These are phyloP conservation scores for Diatrype stigma DNA, from an alignment of 2,329 filamentous ascomycete genomes.

Conservation along the genomic window DNA sequence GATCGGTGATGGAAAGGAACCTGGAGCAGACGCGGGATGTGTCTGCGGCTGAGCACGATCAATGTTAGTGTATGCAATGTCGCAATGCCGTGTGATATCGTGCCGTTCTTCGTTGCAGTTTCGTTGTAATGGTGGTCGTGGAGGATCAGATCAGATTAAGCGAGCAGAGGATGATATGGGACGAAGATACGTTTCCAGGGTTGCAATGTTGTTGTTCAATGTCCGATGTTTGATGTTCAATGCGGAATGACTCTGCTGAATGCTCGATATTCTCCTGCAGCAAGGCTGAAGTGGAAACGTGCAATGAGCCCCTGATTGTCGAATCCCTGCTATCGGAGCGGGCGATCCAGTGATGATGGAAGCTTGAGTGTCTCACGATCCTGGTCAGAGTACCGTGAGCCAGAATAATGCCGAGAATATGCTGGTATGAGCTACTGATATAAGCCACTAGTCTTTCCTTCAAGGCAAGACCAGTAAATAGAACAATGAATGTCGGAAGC, in stretches of 20 bases:
- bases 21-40: no score
- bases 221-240: not conserved
- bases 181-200: no score
- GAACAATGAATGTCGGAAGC: not conserved
- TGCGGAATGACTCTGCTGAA: no score
- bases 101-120: no score
- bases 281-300: constrained; percentile 8
- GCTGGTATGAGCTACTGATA: not conserved
- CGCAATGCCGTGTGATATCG: no score
- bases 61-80: no score
- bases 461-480: not conserved
- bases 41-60: no score
- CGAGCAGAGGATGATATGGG: no score
- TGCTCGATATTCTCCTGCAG: constrained; percentile 7
- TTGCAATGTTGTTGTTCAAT: not conserved
- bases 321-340: constrained; percentile 6
- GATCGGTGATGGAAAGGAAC: no score
- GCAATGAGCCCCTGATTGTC: constrained; percentile 16
- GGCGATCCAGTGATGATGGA: constrained; percentile 9
- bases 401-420: not conserved
- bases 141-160: no score
- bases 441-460: not conserved
- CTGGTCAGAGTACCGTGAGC: constrained; percentile 6
- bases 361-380: constrained; percentile 27
- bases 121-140: no score